These are phyloP conservation scores for Venturiaceae sp. DNA, from an alignment of 2,329 filamentous ascomycete genomes.

Conservation along the genomic window DNA sequence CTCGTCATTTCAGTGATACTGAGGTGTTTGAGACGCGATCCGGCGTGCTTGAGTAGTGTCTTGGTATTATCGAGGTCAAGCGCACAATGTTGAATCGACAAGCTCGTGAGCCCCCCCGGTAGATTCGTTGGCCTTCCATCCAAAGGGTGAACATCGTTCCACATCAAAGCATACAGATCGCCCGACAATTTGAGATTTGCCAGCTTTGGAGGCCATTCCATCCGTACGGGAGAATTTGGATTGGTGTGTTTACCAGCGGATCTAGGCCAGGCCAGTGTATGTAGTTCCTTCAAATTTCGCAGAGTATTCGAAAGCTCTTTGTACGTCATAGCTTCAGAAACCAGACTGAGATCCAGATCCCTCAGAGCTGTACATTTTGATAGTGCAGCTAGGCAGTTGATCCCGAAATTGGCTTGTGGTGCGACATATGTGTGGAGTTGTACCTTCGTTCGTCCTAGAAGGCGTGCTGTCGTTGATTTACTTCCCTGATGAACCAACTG, in stretches of 20 bases:
- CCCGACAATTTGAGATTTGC: conserved; percentile 32
- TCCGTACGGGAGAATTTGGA: conserved; percentile 17
- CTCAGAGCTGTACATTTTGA: conserved; percentile 43
- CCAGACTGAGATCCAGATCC: conserved; percentile 42
- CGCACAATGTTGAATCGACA: conserved; percentile 2
- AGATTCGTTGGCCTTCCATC: conserved; percentile 15
- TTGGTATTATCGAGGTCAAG: neutral
- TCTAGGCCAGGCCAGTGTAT: conserved; percentile 35
- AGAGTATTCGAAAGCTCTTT: conserved; percentile 40
- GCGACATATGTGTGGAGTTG: conserved; percentile 45
- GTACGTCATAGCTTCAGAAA: conserved; percentile 41
- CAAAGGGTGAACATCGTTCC: conserved; percentile 15
- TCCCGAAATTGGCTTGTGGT: conserved; percentile 46
- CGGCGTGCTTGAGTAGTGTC: neutral
- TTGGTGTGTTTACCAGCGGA: conserved; percentile 22
- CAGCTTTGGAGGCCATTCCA: conserved; percentile 34
- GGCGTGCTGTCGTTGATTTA: conserved; percentile 46
- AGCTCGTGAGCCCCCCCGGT: neutral
- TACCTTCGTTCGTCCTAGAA: conserved; percentile 44
- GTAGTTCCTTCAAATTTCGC: conserved; percentile 33
- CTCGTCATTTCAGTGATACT: conserved; percentile 30
- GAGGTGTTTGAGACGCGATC: conserved; percentile 22
- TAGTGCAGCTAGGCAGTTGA: conserved; percentile 47
- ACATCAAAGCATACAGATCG: conserved; percentile 31
- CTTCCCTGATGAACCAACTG: conserved; percentile 49